These are phyloP conservation scores for Panaeolus papilionaceus DNA, from an alignment of 768 basidiomycete species.

Conservation along the genomic window DNA sequence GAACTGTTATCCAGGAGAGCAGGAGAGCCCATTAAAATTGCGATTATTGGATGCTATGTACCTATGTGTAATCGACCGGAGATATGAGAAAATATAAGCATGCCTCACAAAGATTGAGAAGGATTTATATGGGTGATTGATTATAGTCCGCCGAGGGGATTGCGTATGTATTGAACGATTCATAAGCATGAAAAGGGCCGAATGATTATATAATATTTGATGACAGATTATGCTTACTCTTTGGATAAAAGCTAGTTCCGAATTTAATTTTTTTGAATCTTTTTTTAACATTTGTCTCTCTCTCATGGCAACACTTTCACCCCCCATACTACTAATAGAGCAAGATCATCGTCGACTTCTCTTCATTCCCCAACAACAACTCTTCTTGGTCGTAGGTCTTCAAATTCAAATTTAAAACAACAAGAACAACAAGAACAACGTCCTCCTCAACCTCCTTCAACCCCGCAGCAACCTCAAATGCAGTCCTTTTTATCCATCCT, in stretches of 20 bases:
- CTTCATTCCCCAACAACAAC: conserved; percentile 60
- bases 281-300: conserved; percentile 8
- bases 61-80: conserved; percentile 9
- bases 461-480: conserved; percentile 48
- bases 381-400: conserved; percentile 61
- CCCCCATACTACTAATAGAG: conserved; percentile 38
- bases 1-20: conserved; percentile 91
- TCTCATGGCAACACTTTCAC: conserved; percentile 24
- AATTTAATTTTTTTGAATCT: not conserved
- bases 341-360: conserved; percentile 21
- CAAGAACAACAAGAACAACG: conserved; percentile 24
- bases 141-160: not conserved
- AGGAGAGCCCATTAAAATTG: conserved; percentile 65
- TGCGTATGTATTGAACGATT: not conserved
- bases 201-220: conserved; percentile 1
- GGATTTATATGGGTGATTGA: not conserved
- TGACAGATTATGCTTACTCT: conserved; percentile 5
- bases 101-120: not conserved
- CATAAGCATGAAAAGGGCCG: conserved; percentile 6
- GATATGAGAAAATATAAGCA: not conserved
- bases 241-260: conserved; percentile 6
- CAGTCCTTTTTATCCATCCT: conserved; percentile 55
- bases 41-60: conserved; percentile 16
- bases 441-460: conserved; percentile 18
- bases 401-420: conserved; percentile 50